A percentile compares a stretch with the other conserved stretches of the same genome.
phyloP scores from a whole-genome alignment of 1,284 basidiomycete genomes.

The Cryptococcus hybrid region DNA sequence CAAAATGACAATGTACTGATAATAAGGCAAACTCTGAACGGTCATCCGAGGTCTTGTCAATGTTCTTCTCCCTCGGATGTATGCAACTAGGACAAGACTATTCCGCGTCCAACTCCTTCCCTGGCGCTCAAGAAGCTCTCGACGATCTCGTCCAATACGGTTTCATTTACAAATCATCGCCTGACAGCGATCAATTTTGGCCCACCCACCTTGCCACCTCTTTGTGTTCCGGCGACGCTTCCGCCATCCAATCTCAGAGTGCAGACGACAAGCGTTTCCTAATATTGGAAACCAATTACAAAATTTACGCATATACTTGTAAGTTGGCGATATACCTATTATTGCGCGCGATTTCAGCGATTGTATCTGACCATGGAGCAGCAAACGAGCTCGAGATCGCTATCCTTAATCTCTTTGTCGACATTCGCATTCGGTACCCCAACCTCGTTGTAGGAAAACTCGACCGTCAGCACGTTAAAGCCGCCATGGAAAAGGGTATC shows the following conservation, averaged over 20 bases:
- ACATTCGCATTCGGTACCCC: constrained; percentile 89
- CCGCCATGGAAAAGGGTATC: constrained; percentile 91
- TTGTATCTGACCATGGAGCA: constrained; percentile 33
- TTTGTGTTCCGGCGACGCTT: constrained; percentile 60
- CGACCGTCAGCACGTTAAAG: constrained; percentile 92
- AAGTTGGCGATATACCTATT: constrained; percentile 20
- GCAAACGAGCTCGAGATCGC: constrained; percentile 96
- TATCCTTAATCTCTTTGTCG: constrained; percentile 90
- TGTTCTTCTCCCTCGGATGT: constrained; percentile 93
- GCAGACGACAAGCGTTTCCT: constrained; percentile 75
- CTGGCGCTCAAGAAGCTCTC: constrained; percentile 80
- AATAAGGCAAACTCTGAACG: constrained; percentile 78
- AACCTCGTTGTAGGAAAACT: constrained; percentile 95
- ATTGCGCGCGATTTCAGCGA: too few species aligned
- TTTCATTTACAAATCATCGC: constrained; percentile 78
- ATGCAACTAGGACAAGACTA: constrained; percentile 95
- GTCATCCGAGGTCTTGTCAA: constrained; percentile 87
- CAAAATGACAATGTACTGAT: constrained; percentile 5
- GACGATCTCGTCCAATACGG: constrained; percentile 94
- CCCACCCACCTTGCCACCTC: constrained; percentile 97
- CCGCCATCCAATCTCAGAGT: constrained; percentile 58
- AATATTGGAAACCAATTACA: constrained; percentile 97
- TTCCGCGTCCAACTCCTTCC: constrained; percentile 74
- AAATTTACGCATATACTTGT: constrained; percentile 98
- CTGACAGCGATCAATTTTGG: constrained; percentile 65